Conservation (phyloP, 352 stramenopile genomes). For the Thalassiosira hispida region DNA sequence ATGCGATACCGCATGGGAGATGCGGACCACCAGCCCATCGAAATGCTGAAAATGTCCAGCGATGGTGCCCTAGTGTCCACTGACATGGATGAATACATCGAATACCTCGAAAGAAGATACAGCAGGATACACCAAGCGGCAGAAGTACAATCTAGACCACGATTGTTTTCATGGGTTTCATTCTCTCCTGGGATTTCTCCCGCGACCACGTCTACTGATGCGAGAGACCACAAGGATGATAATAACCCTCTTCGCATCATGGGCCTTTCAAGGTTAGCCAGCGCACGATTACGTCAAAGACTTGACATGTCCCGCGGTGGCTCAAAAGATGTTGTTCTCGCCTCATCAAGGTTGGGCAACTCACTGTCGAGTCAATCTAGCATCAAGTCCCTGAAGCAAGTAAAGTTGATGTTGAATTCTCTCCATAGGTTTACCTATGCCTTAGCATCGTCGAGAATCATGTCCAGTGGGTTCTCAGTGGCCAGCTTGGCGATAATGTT, state of each 20-base stretch:
- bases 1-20: conserved; percentile 13
- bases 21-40: conserved; percentile 7
- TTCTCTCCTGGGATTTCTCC: conserved; percentile 9
- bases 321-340: too few relatives aligned
- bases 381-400: too few relatives aligned
- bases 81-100: conserved; percentile 67
- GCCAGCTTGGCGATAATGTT: conserved; percentile 30
- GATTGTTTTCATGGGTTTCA: background rate
- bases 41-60: background rate
- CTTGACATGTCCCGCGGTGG: too few relatives aligned
- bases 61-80: background rate
- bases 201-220: too few relatives aligned
- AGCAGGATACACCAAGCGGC: conserved; percentile 39
- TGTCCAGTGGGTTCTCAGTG: conserved; percentile 13
- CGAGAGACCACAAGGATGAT: too few relatives aligned
- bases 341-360: too few relatives aligned
- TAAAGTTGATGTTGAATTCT: conserved; percentile 1
- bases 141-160: background rate
- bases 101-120: conserved; percentile 66
- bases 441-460: background rate
- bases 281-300: too few relatives aligned
- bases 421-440: background rate
- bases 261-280: too few relatives aligned
- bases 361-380: too few relatives aligned
- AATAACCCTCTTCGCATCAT: conserved; percentile 10